A percentile compares a stretch with the other conserved stretches of the same genome.
Conservation (phyloP, 257 asterid genomes). For the Primulina eburnea region DNA sequence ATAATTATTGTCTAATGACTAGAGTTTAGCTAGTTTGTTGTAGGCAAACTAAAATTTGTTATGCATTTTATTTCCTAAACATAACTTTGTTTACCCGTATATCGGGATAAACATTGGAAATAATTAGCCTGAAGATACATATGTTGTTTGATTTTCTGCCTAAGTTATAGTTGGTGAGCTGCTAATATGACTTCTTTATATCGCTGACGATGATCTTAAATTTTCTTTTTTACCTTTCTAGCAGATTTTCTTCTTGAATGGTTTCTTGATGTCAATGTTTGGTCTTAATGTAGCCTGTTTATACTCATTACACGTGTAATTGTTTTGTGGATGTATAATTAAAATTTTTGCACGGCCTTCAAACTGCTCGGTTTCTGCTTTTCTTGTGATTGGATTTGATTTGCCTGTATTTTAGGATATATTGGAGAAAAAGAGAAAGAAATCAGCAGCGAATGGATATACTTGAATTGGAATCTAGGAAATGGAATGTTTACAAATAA, state of each 20-base stretch:
- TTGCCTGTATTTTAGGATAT: not conserved
- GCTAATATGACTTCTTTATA: not conserved
- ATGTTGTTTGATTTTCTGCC: not conserved
- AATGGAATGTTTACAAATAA: too few relatives aligned
- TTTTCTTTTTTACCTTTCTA: not conserved
- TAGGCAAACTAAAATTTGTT: not conserved
- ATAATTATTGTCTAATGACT: not conserved
- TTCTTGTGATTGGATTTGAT: not conserved
- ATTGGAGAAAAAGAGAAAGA: not conserved
- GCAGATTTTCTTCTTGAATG: not conserved
- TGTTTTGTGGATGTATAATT: not conserved
- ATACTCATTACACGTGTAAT: too few relatives aligned
- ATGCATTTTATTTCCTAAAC: not conserved
- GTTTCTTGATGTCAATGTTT: not conserved
- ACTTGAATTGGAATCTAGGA: not conserved
- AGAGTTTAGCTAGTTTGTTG: not conserved
- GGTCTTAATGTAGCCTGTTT: too few relatives aligned
- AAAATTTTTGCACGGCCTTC: not conserved
- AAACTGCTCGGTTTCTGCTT: not conserved
- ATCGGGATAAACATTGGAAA: not conserved
- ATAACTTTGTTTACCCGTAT: not conserved
- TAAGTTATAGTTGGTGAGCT: not conserved
- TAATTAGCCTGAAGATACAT: not conserved
- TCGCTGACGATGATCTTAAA: not conserved
- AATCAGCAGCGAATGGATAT: not conserved